These are phyloP conservation scores for Daedaleopsis nitida DNA, from an alignment of 768 basidiomycete genomes.

Conservation along the genomic window DNA sequence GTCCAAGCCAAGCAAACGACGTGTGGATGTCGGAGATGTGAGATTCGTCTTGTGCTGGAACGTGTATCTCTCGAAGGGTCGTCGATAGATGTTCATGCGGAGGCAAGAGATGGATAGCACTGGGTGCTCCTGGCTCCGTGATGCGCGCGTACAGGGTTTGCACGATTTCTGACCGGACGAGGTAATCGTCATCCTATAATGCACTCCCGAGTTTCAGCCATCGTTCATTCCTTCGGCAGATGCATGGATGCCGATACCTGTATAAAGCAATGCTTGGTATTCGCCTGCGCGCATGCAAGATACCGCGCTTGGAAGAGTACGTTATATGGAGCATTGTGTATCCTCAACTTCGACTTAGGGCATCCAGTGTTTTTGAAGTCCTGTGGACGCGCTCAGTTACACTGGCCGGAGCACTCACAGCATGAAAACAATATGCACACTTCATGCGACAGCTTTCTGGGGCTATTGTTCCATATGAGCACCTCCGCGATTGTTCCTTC, in stretches of 20 bases:
- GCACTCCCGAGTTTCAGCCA: neutral
- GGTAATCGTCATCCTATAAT: slow-evolving; percentile 69
- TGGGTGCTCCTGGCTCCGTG: slow-evolving; percentile 20
- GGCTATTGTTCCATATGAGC: slow-evolving; percentile 67
- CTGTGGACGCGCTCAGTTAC: slow-evolving; percentile 27
- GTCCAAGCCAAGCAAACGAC: slow-evolving; percentile 66
- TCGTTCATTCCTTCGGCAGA: neutral
- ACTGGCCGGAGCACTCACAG: neutral
- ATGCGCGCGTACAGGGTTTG: slow-evolving; percentile 48
- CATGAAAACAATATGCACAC: slow-evolving; percentile 35
- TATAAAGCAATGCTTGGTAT: slow-evolving; percentile 61
- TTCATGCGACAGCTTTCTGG: slow-evolving; percentile 40
- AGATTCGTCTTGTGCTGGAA: slow-evolving; percentile 19
- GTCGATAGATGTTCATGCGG: slow-evolving; percentile 62
- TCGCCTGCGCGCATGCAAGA: slow-evolving; percentile 53
- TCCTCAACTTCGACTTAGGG: slow-evolving; percentile 44
- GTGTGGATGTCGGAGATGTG: slow-evolving; percentile 44
- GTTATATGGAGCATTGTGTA: slow-evolving; percentile 60
- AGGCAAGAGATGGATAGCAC: slow-evolving; percentile 56
- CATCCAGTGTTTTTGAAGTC: slow-evolving; percentile 43
- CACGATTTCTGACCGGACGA: slow-evolving; percentile 60
- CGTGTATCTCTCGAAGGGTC: slow-evolving; percentile 45
- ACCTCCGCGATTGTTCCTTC: slow-evolving; percentile 49
- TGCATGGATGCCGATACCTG: slow-evolving; percentile 43
- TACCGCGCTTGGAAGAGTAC: slow-evolving; percentile 65